Evolutionary conservation across 768 basidiomycete species (phyloP).

Genomic region (Albatrellus ellisii): DNA sequence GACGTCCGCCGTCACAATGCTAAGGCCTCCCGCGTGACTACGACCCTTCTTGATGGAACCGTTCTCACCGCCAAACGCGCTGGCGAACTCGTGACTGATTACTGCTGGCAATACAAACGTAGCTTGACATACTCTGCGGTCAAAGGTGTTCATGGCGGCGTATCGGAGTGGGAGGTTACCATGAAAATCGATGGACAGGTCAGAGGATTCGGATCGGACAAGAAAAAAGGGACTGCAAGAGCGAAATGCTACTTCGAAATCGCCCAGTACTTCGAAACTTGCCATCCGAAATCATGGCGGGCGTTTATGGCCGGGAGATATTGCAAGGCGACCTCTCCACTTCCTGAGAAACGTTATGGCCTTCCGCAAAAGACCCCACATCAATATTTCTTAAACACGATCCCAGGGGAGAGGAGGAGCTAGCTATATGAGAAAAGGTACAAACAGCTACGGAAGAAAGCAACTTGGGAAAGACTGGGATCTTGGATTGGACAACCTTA

Average conservation of each 20-base stretch:
- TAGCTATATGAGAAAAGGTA: too few species aligned
- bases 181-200: slow-evolving; percentile 66
- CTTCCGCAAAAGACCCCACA: too few species aligned
- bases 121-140: slow-evolving; percentile 43
- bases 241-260: slow-evolving; percentile 78
- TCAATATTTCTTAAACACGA: too few species aligned
- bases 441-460: too few species aligned
- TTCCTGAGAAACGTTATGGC: too few species aligned
- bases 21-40: slow-evolving; percentile 14
- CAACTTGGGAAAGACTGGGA: too few species aligned
- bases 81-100: slow-evolving; percentile 89
- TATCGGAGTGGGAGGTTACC: slow-evolving; percentile 50
- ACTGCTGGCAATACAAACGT: slow-evolving; percentile 69
- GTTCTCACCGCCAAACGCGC: slow-evolving; percentile 58
- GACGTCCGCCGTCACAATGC: slow-evolving; percentile 1
- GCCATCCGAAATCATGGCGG: slow-evolving; percentile 73
- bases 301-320: slow-evolving; percentile 50
- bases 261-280: slow-evolving; percentile 71
- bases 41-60: slow-evolving; percentile 38
- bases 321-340: too few species aligned
- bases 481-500: too few species aligned
- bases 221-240: slow-evolving; percentile 59
- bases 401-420: too few species aligned
- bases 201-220: slow-evolving; percentile 68
- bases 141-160: slow-evolving; percentile 16